A percentile compares a stretch with the other conserved stretches of the same genome.
These are phyloP conservation scores for Globisporangium camurandrum DNA, from an alignment of 352 stramenopile species.

Conservation along the genomic window DNA sequence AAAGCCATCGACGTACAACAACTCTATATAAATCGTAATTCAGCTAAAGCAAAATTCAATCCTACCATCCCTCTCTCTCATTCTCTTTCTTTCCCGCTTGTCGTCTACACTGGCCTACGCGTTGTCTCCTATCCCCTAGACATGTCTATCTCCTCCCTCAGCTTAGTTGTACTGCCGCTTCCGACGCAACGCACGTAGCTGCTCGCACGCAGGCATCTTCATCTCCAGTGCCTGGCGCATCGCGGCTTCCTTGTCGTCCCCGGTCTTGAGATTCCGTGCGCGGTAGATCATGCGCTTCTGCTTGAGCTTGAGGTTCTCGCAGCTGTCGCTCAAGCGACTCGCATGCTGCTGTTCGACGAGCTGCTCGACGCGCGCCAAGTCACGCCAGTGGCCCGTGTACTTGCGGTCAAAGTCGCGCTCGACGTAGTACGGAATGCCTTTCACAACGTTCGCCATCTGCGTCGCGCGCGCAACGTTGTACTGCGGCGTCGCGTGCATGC, in stretches of 20 bases:
- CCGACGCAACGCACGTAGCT: slow-evolving; percentile 60
- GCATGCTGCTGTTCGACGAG: slow-evolving; percentile 82
- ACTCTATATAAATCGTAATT: no score
- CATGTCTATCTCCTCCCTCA: no score
- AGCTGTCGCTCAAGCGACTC: slow-evolving; percentile 58
- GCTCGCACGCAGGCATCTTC: slow-evolving; percentile 79
- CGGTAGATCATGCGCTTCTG: slow-evolving; percentile 87
- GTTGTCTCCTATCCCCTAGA: no score
- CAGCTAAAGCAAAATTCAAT: no score
- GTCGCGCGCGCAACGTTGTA: slow-evolving; percentile 70
- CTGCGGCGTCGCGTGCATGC: slow-evolving; percentile 65
- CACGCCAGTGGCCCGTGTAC: slow-evolving; percentile 81
- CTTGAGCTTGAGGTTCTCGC: slow-evolving; percentile 75
- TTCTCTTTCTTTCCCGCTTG: no score
- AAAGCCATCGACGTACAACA: no score
- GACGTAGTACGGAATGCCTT: slow-evolving; percentile 86
- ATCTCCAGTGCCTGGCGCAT: slow-evolving; percentile 78
- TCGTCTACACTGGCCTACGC: no score
- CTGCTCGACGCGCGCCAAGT: slow-evolving; percentile 78
- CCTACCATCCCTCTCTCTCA: no score
- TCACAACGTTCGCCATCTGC: slow-evolving; percentile 76
- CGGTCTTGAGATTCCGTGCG: slow-evolving; percentile 64
- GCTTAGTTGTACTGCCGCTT: slow-evolving; percentile 56
- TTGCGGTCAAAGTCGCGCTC: slow-evolving; percentile 80
- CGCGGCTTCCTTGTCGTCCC: slow-evolving; percentile 63